Percentiles rank a stretch among this genome's conserved stretches.
Conservation (phyloP, 179 eudicot genomes). For the Vitellaria paradoxa region DNA sequence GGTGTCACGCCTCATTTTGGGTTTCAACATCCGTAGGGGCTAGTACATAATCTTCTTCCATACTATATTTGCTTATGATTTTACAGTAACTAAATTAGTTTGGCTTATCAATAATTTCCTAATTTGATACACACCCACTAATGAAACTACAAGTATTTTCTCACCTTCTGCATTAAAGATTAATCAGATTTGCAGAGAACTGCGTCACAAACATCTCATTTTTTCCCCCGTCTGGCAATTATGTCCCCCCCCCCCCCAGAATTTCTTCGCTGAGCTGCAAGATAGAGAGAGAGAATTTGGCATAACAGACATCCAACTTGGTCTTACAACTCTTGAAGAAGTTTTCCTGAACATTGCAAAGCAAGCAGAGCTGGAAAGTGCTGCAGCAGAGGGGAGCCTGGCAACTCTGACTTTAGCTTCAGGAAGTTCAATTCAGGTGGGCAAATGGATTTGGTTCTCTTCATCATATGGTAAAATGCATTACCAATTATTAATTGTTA, state of each 20-base stretch:
- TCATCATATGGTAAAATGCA: neutral
- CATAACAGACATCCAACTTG: constrained; percentile 73
- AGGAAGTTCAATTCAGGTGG: constrained; percentile 65
- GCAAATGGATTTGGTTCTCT: neutral
- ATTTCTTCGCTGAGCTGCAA: constrained; percentile 85
- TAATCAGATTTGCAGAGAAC: neutral
- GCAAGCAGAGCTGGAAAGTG: constrained; percentile 87
- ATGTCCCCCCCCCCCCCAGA: constrained; percentile 24
- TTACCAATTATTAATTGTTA: neutral
- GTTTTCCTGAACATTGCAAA: constrained; percentile 86
- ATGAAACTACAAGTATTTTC: neutral
- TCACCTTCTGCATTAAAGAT: constrained; percentile 3
- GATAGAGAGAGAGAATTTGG: constrained; percentile 67
- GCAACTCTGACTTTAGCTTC: constrained; percentile 63
- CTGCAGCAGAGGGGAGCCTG: constrained; percentile 74
- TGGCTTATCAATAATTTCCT: neutral
- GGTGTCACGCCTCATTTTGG: neutral
- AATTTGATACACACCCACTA: neutral
- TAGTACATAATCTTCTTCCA: neutral
- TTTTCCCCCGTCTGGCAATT: neutral
- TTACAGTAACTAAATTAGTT: neutral
- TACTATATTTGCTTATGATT: neutral
- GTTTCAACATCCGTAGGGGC: neutral
- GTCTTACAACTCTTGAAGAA: constrained; percentile 92
- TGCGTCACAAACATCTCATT: neutral